Evolutionary conservation across 108 stramenopile genomes (phyloP).

Genomic region (Phaeodactylum tricornutum): DNA sequence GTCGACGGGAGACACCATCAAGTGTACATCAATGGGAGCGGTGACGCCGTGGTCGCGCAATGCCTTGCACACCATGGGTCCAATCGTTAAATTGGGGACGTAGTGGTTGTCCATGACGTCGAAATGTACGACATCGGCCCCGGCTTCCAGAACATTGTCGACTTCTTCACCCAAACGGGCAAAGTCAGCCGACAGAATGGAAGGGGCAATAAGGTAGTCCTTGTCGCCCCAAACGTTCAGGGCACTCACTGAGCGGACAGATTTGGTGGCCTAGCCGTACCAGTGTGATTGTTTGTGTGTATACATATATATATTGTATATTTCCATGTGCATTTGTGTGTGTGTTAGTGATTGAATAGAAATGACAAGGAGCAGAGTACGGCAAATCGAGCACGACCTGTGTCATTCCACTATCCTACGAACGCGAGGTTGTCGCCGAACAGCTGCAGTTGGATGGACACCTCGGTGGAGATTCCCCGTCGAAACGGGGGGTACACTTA

Average conservation of each 20-base stretch:
- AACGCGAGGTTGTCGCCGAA: neutral
- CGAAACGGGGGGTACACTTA: constrained; percentile 28
- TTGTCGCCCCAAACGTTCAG: constrained; percentile 85
- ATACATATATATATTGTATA: neutral
- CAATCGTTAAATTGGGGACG: constrained; percentile 97
- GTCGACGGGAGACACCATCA: constrained; percentile 97
- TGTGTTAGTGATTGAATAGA: neutral
- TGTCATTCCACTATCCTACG: neutral
- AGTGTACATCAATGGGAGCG: constrained; percentile 97
- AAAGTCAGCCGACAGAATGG: constrained; percentile 98
- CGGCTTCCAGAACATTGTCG: constrained; percentile 92
- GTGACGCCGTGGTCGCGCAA: constrained; percentile 97
- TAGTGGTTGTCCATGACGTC: constrained; percentile 99
- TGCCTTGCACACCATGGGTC: constrained; percentile 99
- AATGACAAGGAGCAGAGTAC: neutral
- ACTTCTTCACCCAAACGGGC: constrained; percentile 95
- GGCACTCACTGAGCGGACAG: constrained; percentile 31
- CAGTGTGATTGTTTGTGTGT: constrained; percentile 5
- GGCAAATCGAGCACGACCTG: neutral
- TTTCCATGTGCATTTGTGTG: neutral
- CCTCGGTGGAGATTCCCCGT: too few species aligned
- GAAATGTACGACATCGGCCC: constrained; percentile 97
- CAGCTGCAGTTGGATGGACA: neutral
- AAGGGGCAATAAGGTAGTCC: constrained; percentile 97
- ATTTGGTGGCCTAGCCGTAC: too few species aligned